phyloP scores from a whole-genome alignment of 139 green algal genomes.

The Limnomonas spitsbergensis region DNA sequence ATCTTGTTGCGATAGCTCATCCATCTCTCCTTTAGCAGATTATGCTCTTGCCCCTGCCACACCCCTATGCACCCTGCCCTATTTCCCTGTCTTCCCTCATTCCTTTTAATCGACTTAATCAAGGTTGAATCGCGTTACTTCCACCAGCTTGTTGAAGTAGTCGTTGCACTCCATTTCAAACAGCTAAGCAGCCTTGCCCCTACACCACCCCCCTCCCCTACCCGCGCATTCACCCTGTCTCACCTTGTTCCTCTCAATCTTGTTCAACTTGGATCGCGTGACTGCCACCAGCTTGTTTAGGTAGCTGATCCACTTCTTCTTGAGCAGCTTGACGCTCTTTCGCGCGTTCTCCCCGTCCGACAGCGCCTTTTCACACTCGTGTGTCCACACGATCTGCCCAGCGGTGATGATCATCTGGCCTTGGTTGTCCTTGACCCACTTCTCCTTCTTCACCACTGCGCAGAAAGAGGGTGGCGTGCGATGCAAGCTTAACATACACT shows the following conservation, averaged over 20 bases:
- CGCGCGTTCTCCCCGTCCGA: constrained; percentile 57
- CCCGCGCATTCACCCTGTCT: too few relatives aligned
- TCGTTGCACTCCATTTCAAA: too few relatives aligned
- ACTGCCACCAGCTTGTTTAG: constrained; percentile 81
- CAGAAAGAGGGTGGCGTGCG: not conserved
- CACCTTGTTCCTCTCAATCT: constrained; percentile 81
- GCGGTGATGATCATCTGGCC: constrained; percentile 85
- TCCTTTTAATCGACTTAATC: too few relatives aligned
- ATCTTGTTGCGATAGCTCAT: too few relatives aligned
- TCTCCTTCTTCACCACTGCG: constrained; percentile 73
- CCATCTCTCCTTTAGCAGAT: too few relatives aligned
- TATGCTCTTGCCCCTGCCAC: too few relatives aligned
- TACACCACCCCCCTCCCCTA: too few relatives aligned
- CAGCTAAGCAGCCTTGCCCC: too few relatives aligned
- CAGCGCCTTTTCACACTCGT: constrained; percentile 81
- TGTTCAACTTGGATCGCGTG: constrained; percentile 73
- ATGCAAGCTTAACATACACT: not conserved
- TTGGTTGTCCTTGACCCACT: constrained; percentile 84
- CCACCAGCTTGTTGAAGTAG: too few relatives aligned
- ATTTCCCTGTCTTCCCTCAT: too few relatives aligned
- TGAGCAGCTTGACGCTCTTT: constrained; percentile 66
- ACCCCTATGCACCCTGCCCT: too few relatives aligned
- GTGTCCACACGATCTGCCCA: constrained; percentile 85
- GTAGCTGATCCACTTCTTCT: constrained; percentile 84
- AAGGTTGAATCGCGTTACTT: too few relatives aligned